phyloP scores from a whole-genome alignment of 2,329 filamentous ascomycete species.

The Catunica adiposa region DNA sequence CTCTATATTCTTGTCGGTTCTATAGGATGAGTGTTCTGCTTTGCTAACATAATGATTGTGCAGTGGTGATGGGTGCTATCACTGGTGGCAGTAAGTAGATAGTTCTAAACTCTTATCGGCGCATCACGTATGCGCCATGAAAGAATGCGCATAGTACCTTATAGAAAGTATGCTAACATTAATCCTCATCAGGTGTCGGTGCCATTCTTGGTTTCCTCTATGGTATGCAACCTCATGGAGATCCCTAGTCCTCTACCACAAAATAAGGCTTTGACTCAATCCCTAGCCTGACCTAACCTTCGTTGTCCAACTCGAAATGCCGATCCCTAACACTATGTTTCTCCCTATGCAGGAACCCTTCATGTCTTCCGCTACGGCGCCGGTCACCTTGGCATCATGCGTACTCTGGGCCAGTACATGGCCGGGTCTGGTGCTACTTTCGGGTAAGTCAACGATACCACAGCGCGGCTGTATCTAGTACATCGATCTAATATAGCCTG shows the following conservation, averaged over 20 bases:
- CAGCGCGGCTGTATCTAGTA: neutral
- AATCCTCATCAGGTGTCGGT: conserved; percentile 56
- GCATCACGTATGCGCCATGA: neutral
- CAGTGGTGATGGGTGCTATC: conserved; percentile 96
- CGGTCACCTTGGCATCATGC: conserved; percentile 81
- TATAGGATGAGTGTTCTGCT: neutral
- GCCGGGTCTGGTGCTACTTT: conserved; percentile 86
- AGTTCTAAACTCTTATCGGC: neutral
- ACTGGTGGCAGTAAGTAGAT: conserved; percentile 82
- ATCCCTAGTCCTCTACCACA: conserved; percentile 3
- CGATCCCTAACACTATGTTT: conserved; percentile 14
- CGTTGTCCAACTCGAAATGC: conserved; percentile 1
- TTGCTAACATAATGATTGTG: conserved; percentile 4
- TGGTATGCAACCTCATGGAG: conserved; percentile 39
- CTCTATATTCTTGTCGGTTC: neutral
- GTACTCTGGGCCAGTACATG: conserved; percentile 95
- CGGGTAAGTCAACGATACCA: conserved; percentile 45
- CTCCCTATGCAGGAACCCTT: conserved; percentile 48
- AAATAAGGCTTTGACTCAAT: neutral
- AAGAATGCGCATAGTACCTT: neutral
- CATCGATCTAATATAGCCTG: neutral
- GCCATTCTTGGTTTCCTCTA: conserved; percentile 97
- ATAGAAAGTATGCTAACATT: neutral
- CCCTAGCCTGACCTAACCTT: neutral
- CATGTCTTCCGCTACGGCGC: conserved; percentile 93